Percentiles rank a stretch among this genome's conserved stretches.
Conservation (phyloP, 1,139 yeast genomes). For the Ogataea hybrid region DNA sequence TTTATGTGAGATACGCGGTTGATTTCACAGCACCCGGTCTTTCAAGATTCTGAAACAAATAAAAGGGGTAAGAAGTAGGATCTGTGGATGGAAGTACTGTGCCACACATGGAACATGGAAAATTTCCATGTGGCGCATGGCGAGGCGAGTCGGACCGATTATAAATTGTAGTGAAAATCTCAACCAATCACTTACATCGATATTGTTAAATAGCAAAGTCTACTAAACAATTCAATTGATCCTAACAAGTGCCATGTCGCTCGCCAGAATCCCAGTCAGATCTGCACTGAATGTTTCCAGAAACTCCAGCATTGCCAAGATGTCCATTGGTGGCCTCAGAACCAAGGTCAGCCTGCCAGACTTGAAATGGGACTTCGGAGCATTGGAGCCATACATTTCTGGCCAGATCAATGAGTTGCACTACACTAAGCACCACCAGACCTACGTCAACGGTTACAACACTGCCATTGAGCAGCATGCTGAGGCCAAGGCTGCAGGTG, state of each 20-base stretch:
- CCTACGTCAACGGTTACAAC: slow-evolving; percentile 89
- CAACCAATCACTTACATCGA: slow-evolving; percentile 3
- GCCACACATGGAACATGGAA: slow-evolving; percentile 2
- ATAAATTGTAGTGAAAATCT: not conserved
- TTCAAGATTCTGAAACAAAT: slow-evolving; percentile 9
- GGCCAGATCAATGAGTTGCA: slow-evolving; percentile 89
- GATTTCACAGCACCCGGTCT: not conserved
- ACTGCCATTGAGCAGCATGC: slow-evolving; percentile 75
- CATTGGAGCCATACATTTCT: slow-evolving; percentile 86
- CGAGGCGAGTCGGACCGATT: not conserved
- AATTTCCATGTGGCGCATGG: slow-evolving; percentile 3
- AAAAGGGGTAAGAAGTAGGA: slow-evolving; percentile 11
- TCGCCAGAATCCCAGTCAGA: slow-evolving; percentile 24
- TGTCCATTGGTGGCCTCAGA: slow-evolving; percentile 35
- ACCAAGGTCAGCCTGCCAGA: slow-evolving; percentile 81
- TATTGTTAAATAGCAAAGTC: not conserved
- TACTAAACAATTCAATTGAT: slow-evolving; percentile 1
- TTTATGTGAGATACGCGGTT: slow-evolving; percentile 2
- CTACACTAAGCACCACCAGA: slow-evolving; percentile 92
- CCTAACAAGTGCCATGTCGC: slow-evolving; percentile 16
- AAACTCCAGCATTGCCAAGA: slow-evolving; percentile 7
- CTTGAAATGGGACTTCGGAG: slow-evolving; percentile 83
- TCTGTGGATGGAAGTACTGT: not conserved
- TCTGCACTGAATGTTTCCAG: slow-evolving; percentile 13
- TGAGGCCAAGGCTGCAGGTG: slow-evolving; percentile 66